Evolutionary conservation across 2,329 filamentous ascomycete species (phyloP).

Genomic region (Beauveria asiatica): DNA sequence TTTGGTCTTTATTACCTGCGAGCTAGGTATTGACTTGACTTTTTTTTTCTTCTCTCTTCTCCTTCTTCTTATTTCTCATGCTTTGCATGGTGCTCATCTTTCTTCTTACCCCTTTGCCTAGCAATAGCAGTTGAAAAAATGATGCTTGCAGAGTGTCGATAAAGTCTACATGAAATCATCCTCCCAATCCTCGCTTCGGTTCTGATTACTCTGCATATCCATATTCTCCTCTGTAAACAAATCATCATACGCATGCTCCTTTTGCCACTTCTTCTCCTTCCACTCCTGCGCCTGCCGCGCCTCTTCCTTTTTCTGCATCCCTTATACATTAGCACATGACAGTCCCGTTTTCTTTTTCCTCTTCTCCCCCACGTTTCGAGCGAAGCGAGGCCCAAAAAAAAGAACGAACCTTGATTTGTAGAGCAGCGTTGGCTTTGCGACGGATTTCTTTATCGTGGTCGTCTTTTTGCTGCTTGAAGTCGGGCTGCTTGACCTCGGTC

Average conservation of each 20-base stretch:
- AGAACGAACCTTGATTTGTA: slow-evolving; percentile 47
- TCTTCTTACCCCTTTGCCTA: no score
- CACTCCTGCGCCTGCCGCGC: slow-evolving; percentile 65
- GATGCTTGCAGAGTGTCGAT: neutral
- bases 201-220: slow-evolving; percentile 72
- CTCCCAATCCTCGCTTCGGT: slow-evolving; percentile 66
- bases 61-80: no score
- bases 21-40: no score
- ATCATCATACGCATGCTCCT: slow-evolving; percentile 97
- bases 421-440: slow-evolving; percentile 57
- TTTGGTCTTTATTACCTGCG: no score
- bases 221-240: slow-evolving; percentile 78
- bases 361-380: neutral
- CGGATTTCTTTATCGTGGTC: slow-evolving; percentile 63
- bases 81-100: no score
- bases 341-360: neutral
- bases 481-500: slow-evolving; percentile 69
- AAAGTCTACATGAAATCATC: slow-evolving; percentile 80
- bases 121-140: no score
- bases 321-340: neutral
- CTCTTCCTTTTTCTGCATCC: slow-evolving; percentile 64
- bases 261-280: slow-evolving; percentile 85
- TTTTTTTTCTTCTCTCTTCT: no score
- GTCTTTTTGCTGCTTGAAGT: slow-evolving; percentile 75
- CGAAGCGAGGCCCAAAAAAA: neutral